Evolutionary conservation across 2,329 filamentous ascomycete genomes (phyloP).

Genomic region (Penicillium expansum): DNA sequence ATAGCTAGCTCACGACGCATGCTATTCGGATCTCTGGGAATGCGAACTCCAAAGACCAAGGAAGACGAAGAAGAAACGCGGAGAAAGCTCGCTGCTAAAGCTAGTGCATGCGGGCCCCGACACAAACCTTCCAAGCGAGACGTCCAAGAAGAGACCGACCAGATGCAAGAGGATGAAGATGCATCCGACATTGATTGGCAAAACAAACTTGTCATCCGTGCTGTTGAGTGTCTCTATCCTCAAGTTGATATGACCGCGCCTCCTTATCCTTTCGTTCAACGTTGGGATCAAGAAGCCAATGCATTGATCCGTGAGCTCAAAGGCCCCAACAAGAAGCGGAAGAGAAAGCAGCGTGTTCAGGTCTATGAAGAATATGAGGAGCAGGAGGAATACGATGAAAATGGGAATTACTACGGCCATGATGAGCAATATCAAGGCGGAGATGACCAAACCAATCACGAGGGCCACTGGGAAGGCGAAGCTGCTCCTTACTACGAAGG

Average conservation of each 20-base stretch:
- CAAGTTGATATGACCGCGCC: conserved; percentile 68
- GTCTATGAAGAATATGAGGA: conserved; percentile 43
- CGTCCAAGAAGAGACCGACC: neutral
- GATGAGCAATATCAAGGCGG: conserved; percentile 41
- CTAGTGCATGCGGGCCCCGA: conserved; percentile 31
- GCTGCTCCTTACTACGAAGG: conserved; percentile 23
- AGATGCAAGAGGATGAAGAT: conserved; percentile 29
- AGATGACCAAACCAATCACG: conserved; percentile 19
- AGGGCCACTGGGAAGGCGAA: neutral
- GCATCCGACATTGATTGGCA: conserved; percentile 67
- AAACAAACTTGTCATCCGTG: conserved; percentile 68
- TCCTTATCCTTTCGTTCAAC: conserved; percentile 84
- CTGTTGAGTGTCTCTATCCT: conserved; percentile 80
- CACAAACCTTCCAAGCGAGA: neutral
- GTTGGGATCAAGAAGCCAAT: conserved; percentile 78
- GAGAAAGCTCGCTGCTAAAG: conserved; percentile 57
- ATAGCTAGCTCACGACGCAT: conserved; percentile 64
- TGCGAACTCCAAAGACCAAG: conserved; percentile 66
- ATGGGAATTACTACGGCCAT: conserved; percentile 33
- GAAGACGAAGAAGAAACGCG: conserved; percentile 65
- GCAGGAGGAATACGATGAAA: conserved; percentile 41
- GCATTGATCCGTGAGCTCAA: conserved; percentile 41
- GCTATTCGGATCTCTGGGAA: conserved; percentile 69
- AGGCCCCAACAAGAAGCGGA: conserved; percentile 37
- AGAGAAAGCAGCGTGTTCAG: conserved; percentile 54